phyloP scores from a whole-genome alignment of 2,329 filamentous ascomycete species.

The Coniella vitis region DNA sequence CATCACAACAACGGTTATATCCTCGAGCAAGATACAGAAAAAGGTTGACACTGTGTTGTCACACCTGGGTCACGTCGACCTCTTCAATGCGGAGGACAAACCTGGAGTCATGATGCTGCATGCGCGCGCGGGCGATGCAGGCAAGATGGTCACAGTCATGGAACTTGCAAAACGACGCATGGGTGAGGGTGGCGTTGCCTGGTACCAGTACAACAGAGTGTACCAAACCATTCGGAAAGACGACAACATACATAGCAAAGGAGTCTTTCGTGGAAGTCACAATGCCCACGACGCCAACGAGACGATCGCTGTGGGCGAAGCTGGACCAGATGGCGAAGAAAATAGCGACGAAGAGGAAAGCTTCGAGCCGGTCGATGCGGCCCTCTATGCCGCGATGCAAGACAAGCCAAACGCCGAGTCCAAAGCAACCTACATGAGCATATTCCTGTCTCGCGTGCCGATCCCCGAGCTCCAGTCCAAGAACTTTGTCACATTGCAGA shows the following conservation, averaged over 20 bases:
- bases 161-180: conserved; percentile 59
- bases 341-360: conserved; percentile 25
- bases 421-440: conserved; percentile 46
- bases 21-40: conserved; percentile 53
- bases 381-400: conserved; percentile 45
- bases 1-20: conserved; percentile 47
- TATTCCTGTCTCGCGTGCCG: conserved; percentile 49
- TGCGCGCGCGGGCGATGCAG: conserved; percentile 43
- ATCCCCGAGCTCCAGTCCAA: conserved; percentile 49
- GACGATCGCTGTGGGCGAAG: conserved; percentile 24
- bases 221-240: conserved; percentile 36
- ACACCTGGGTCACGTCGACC: conserved; percentile 34
- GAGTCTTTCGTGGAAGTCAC: not conserved
- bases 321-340: conserved; percentile 22
- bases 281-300: not conserved
- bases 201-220: conserved; percentile 52
- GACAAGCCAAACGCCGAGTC: conserved; percentile 37
- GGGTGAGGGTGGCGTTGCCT: conserved; percentile 36
- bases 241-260: not conserved
- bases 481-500: conserved; percentile 41
- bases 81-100: conserved; percentile 19
- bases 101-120: conserved; percentile 40
- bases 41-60: conserved; percentile 39
- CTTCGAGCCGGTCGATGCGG: conserved; percentile 53
- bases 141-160: conserved; percentile 61